Evolutionary conservation across 2,329 filamentous ascomycete genomes (phyloP), one percentile per base, ranked within the genome.

Genomic region (Zymoseptoria ardabiliae): DNA sequence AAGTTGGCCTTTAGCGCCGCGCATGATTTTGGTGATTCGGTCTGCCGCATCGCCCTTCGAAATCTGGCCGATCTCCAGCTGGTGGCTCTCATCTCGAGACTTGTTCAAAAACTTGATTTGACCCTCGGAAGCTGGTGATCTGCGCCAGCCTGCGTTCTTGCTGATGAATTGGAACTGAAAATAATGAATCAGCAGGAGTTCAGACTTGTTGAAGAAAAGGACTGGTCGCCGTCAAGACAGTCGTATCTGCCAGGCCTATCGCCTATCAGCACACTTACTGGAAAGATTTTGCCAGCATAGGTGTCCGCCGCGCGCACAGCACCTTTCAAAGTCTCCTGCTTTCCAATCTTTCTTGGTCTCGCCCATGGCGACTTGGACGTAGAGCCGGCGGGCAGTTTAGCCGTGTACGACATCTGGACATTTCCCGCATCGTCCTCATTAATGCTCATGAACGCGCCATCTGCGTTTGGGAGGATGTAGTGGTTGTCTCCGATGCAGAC

Each of bases 1-100:
- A 82, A 91, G 76, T 76, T 84, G 63, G 75, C 89, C 73, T 78
- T 83, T 79, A 0, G 89, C 90, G 0, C 93, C 93, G 71, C 94
- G 89, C 72, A 88, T 93, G 62, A 96, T 71, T 74, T 96, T 95
- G 7, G 90, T 95, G 64, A 97, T 96, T 88, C 96, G 92, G 71
- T 97, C 92, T 4, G 82, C 82, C 4, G 91, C 92, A 70, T 85
- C 85, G 7, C 93, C 93, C 70, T 92, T 94, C 13, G 83, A 91
- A 59, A 96, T 68, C 25, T 85, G 81, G 0, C 76, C 75, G 0
- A 74, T 66, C 1, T 76, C 80, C 55, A 91, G 70, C 56, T 81
- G 76, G 25, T 85, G 76, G n/a, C 78, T 74, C 56, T 81, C 75
- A 0, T 74, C 74, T 8, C 86, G 79, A 3, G 86, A 69, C 68